These are phyloP conservation scores for Zostera marina DNA, from an alignment of 116 monocot genomes.

Conservation along the genomic window DNA sequence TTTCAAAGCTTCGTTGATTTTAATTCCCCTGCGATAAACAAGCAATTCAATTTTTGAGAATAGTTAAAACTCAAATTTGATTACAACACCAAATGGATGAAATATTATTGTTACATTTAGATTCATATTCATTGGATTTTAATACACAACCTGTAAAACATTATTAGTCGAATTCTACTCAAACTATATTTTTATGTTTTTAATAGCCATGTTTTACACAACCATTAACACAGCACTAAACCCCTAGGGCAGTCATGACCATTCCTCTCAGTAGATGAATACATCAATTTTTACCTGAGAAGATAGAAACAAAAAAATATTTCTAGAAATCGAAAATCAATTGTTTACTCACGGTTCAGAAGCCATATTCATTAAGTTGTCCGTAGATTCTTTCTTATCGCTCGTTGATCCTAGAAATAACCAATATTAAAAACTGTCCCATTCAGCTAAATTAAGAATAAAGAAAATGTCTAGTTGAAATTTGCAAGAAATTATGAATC, in stretches of 20 bases:
- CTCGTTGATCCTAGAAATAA: constrained; percentile 37
- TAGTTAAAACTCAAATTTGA: background rate
- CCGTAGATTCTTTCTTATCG: constrained; percentile 39
- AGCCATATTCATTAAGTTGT: constrained; percentile 23
- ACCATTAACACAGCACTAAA: no score
- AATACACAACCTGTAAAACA: no score
- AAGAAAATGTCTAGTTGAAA: background rate
- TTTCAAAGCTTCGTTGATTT: constrained; percentile 42
- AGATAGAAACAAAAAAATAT: background rate
- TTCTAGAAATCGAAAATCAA: background rate
- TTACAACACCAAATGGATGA: constrained; percentile 1
- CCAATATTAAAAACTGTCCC: background rate
- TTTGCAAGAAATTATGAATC: no score
- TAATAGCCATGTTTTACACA: no score
- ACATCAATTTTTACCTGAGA: background rate
- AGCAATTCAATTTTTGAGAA: no score
- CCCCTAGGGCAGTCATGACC: no score
- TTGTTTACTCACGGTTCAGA: constrained; percentile 44
- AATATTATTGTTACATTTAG: background rate
- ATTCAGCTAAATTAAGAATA: background rate
- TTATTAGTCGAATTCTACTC: no score
- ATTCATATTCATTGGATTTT: background rate
- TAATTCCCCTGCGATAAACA: constrained; percentile 25
- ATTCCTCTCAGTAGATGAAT: no score
- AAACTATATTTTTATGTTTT: no score